Base-by-base conservation (phyloP, 1,284 basidiomycete genomes). In the Trichosporon coremiiforme region DNA sequence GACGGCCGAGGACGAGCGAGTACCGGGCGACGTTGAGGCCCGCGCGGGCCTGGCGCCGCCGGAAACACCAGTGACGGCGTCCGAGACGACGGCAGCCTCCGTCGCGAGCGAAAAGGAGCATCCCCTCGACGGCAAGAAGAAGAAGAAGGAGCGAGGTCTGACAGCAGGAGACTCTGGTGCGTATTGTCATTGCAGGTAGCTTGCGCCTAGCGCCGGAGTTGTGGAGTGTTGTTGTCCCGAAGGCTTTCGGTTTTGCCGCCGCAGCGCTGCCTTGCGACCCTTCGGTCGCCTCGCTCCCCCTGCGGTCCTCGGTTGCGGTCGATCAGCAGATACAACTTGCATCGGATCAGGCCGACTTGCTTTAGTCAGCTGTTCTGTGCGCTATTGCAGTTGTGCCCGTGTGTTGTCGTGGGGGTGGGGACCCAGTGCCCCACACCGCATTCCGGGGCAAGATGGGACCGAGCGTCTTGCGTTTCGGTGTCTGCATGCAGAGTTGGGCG, bases 141-240 rank as follows among this genome's bases (percentile, higher is more conserved):
- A 60, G 64, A 53, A 69, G 67, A 67, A 69, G 66, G 67, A 66
- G 45, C 66, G 67, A n/a, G 73, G 71, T 0, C 41, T 65, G 53
- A 72, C 71, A 2, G 71, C 70, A 31, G 73, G 73, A 17, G 73
- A 74, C 29, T 47, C 67, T 2, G 66, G 73, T 74, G 68, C 31
- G 71, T 71, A 2, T 13, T 13, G 13, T 25, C 35, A 12, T 41
- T 12, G 9, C 38, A 8, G 38, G 38, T 41, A 12, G 38, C 17
- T n/a, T n/a, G 41, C 17, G 25, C 25, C 25, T 25, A 25, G 25
- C 25, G 25, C 25, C 25, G 25, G 25, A 25, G 41, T 12, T 17
- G 36, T 45, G 41, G 41, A n/a, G 41, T 41, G 38, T 17, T 45
- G 41, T 45, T 45, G 41, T 5, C 4, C 38, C 17, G 41, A 10